Conservation (phyloP, 805 yeast genomes). For the Pichia pseudocactophila region DNA sequence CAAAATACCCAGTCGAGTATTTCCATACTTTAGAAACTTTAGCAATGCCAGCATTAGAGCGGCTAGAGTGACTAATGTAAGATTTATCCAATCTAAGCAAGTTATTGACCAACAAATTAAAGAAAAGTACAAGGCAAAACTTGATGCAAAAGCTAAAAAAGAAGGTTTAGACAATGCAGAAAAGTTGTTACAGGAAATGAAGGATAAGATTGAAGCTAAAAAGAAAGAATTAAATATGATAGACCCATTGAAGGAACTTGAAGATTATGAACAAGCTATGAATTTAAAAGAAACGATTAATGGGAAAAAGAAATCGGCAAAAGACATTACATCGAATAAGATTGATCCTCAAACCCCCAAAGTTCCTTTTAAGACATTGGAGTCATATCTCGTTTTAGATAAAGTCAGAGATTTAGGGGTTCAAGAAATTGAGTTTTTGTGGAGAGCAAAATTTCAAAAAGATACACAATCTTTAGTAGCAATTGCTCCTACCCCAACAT, state of each 20-base stretch:
- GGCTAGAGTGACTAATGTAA: conserved; percentile 22
- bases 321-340: conserved; percentile 19
- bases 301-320: conserved; percentile 18
- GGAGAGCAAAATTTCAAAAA: conserved; percentile 78
- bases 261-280: conserved; percentile 31
- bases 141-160: conserved; percentile 31
- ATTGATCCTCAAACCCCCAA: conserved; percentile 28
- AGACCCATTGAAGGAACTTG: conserved; percentile 66
- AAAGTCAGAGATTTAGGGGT: conserved; percentile 48
- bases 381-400: conserved; percentile 60
- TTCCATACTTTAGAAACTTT: background rate
- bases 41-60: conserved; percentile 3
- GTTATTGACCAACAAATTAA: conserved; percentile 25
- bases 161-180: conserved; percentile 41
- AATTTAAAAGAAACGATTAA: conserved; percentile 13
- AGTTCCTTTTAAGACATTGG: conserved; percentile 60
- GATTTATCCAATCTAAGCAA: conserved; percentile 24
- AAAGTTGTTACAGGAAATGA: conserved; percentile 53
- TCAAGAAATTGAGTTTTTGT: conserved; percentile 66
- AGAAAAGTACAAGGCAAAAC: conserved; percentile 33
- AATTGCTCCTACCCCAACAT: conserved; percentile 47
- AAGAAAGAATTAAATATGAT: conserved; percentile 49
- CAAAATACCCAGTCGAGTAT: background rate
- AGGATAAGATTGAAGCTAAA: conserved; percentile 48
- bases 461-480: conserved; percentile 60